Evolutionary conservation across 2,329 filamentous ascomycete species (phyloP), one percentile per base, ranked within the genome.

Genomic region (Phyllosticta capitalensis): DNA sequence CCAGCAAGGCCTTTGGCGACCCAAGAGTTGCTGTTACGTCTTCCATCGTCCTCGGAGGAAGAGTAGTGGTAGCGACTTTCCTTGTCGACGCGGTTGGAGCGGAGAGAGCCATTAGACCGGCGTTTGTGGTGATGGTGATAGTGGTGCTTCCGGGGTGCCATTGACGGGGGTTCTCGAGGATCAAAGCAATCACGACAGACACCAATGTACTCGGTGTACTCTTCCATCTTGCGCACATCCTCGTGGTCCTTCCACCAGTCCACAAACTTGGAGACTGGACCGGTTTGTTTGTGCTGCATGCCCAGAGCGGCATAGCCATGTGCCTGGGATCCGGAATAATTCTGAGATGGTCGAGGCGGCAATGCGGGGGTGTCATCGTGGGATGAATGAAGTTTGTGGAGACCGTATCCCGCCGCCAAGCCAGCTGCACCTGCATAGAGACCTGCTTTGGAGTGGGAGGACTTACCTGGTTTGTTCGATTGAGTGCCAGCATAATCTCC

Each of bases 111-210:
- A 59, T 72, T 71, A 2, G 78, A 81, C 52, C 75, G 69, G 30
- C 71, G 71, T 63, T 79, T 70, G 67, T 66, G 64, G 61, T 77
- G 71, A 66, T 83, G 83, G 64, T 84, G 74, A 66, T 83, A 83
- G 64, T 84, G 74, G 66, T 87, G 84, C 63, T 80, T 81, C 56
- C 84, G 77, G 5, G 84, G 84, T 0, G 83, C 84, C 67, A 85
- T 78, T 61, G 72, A 68, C 2, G 80, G 77, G 3, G 76, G 79
- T 17, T 79, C 81, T 9, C 79, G 76, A 6, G 83, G 83, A 61
- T 85, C 83, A 65, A 87, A 87, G 68, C 84, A 87, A 64, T 84
- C 75, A 63, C 79, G 83, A 72, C 84, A 87, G 2, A 86, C 80
- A 21, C 84, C 84, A 64, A 85, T 86, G 61, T 81, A 80, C 69